Base-by-base conservation (phyloP, 441 rosid genomes). In the Lagerstroemia fauriei region DNA sequence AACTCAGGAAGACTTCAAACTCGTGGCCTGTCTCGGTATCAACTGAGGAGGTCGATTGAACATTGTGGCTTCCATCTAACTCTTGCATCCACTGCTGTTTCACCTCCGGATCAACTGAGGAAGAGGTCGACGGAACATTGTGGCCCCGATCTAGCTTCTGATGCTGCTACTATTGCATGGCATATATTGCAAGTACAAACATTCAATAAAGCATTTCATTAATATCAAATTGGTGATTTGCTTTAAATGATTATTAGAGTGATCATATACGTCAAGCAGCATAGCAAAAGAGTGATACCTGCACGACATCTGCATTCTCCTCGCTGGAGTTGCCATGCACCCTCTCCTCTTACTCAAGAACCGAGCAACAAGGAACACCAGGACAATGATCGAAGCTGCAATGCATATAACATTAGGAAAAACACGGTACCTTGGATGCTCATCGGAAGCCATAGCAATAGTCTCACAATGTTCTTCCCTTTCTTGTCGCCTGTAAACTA, bases 1-100 rank as follows among this genome's bases (percentile, higher is more conserved):
- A 66, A 31, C 71, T 66, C 71, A 66, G 7, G 22, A 66, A 66
- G 71, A 66, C 71, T 66, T 66, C 71, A 29, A 66, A 13, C 71
- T 29, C 71, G 22, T 66, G 20, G 1, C 71, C 71, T 29, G 41
- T 11, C 41, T 11, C 41, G 0, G 71, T 22, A 66, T 66, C 29
- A 11, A 4, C 14, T 4, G 70, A 65, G 24, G 8, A 22, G 70
- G 70, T 3, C 1, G 34, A 65, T 65, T 34, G 70, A 65, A 29
- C 16, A 6, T 13, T 9, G 4, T n/a, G 70, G 70, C 70, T 65
- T 65, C 18, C 70, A 27, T 65, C 70, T 27, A 13, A 1, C 70
- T 65, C 50, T 47, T 47, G 50, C 50, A 3, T 7, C 11, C 11
- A 12, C 11, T 47, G 50, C 11, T 47, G 50, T 47, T 2, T 7